Evolutionary conservation across 768 basidiomycete species (phyloP), one percentile per base, ranked within the genome.

Genomic region (Termitomyces bulborhizus): DNA sequence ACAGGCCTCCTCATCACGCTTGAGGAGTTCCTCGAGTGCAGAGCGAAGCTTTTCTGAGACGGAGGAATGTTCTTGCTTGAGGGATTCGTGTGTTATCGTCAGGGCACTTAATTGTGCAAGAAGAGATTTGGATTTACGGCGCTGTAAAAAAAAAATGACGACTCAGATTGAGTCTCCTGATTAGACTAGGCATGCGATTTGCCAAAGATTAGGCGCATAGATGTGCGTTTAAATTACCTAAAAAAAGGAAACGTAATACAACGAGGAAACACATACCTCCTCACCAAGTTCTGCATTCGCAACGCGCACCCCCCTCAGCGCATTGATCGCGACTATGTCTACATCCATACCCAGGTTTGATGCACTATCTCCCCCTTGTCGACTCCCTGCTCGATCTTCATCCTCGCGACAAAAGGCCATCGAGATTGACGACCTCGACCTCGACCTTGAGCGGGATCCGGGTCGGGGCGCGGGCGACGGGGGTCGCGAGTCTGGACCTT

Each of bases 271-370:
- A 54, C 59, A 12, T 12, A 63, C 62, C 50, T 60, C 56, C 12
- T 57, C 57, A 6, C 4, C 24, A n/a, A 63, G 53, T 29, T 63
- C 59, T 3, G 53, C 51, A 44, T 50, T 60, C 12, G 53, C 53
- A 1, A 43, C 39, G 16, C 58, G 55, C 46, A 63, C 43, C n/a
- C 53, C 53, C 24, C 47, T 53, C 6, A 63, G 50, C 5, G 55
- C 53, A 50, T 51, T 60, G 21, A 60, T 59, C 7, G 56, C 62
- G 24, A 63, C 50, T 39, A 53, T 43, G 9, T 59, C 53, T 21
- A 58, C 51, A 7, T 13, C 27, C n/a, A 34, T 31, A n/a, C 37
- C 46, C 9, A 37, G 2, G 8, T 41, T 6, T 29, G 40, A 27
- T 48, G 12, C 24, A 45, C 46, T 31, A 4, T 29, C 26, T 18